Evolutionary conservation across 345 rosid species (phyloP).

Genomic region (Carallia pectinifolia): DNA sequence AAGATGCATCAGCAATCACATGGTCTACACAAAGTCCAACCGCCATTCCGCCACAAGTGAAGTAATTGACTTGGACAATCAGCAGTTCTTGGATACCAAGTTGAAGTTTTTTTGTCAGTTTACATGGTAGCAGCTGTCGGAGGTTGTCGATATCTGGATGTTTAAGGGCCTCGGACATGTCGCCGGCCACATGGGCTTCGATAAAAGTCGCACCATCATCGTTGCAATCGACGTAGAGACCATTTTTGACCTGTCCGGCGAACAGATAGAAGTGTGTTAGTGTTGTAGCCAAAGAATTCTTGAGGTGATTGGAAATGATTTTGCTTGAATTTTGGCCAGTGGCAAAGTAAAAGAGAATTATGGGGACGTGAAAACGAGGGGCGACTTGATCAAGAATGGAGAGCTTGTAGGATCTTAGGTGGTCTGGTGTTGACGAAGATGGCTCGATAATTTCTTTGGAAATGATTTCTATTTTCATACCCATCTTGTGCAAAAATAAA

Average conservation of each 20-base stretch:
- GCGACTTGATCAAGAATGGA: conserved; percentile 11
- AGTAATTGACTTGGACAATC: conserved; percentile 15
- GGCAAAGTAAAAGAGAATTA: conserved; percentile 4
- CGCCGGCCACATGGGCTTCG: neutral
- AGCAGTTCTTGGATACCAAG: neutral
- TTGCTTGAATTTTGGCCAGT: neutral
- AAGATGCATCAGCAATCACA: conserved; percentile 13
- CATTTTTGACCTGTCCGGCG: conserved; percentile 4
- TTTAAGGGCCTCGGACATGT: conserved; percentile 2
- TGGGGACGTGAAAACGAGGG: conserved; percentile 1
- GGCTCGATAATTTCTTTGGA: conserved; percentile 12
- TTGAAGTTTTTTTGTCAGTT: neutral
- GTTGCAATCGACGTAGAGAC: conserved; percentile 2
- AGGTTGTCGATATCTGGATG: neutral
- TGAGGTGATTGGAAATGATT: neutral
- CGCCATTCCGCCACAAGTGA: conserved; percentile 22
- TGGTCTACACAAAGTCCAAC: conserved; percentile 20
- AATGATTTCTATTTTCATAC: conserved; percentile 4
- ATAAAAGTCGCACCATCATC: conserved; percentile 3
- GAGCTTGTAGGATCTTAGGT: conserved; percentile 6
- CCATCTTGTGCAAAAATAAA: neutral
- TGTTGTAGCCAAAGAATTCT: conserved; percentile 3
- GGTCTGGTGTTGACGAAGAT: conserved; percentile 2
- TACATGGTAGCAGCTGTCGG: neutral
- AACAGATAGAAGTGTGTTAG: conserved; percentile 4